These are phyloP conservation scores for Colletotrichum spaethianum DNA, from an alignment of 2,329 filamentous ascomycete species.

Conservation along the genomic window DNA sequence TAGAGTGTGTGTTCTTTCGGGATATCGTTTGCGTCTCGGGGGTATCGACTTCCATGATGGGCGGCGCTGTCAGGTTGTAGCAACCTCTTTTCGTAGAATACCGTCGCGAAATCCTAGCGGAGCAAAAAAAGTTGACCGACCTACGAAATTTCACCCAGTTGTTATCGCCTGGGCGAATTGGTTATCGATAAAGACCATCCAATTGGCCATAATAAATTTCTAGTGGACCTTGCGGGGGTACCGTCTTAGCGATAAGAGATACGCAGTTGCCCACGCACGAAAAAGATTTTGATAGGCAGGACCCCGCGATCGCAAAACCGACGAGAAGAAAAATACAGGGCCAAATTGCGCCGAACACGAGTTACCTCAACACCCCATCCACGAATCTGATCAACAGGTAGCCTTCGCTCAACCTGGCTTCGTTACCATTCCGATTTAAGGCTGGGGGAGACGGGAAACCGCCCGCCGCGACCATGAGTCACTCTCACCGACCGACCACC, in stretches of 20 bases:
- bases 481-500: constrained; percentile 94
- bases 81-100: constrained; percentile 1
- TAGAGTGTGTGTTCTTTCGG: constrained; percentile 57
- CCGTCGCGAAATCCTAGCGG: constrained; percentile 26
- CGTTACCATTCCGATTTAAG: constrained; percentile 90
- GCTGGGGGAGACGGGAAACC: constrained; percentile 81
- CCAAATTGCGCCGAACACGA: constrained; percentile 15
- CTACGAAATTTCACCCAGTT: constrained; percentile 30
- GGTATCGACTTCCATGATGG: constrained; percentile 54
- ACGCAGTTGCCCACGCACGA: constrained; percentile 23
- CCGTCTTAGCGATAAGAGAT: constrained; percentile 21
- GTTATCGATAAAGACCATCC: background rate
- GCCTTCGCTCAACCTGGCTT: constrained; percentile 68
- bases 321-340: constrained; percentile 18
- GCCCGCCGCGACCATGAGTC: constrained; percentile 77
- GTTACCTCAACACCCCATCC: background rate
- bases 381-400: constrained; percentile 25
- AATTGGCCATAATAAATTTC: background rate
- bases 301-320: constrained; percentile 30
- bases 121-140: constrained; percentile 21
- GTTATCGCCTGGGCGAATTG: constrained; percentile 31
- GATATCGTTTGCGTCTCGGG: constrained; percentile 53
- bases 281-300: constrained; percentile 11
- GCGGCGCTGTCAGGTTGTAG: constrained; percentile 13
- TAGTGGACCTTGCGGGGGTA: constrained; percentile 51